Evolutionary conservation across 1,139 yeast species (phyloP).

Genomic region (Nakaseomyces uthaithaninus): DNA sequence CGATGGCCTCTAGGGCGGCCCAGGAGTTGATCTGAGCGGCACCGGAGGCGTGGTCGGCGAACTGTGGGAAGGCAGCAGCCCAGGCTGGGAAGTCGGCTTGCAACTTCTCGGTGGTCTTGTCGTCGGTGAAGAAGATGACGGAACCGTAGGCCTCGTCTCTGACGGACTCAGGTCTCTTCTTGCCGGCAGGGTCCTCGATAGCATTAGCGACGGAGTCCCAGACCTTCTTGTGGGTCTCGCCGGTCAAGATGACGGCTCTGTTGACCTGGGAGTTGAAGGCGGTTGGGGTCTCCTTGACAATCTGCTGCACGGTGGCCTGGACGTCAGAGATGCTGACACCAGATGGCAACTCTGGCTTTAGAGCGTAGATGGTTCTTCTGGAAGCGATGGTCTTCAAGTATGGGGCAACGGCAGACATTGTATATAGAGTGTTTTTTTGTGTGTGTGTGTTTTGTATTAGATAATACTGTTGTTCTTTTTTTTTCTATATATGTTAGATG

Average conservation of each 20-base stretch:
- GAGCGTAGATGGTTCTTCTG: slow-evolving; percentile 36
- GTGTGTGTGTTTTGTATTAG: background rate
- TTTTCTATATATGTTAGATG: background rate
- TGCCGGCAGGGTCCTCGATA: slow-evolving; percentile 32
- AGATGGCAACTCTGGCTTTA: slow-evolving; percentile 35
- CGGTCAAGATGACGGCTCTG: slow-evolving; percentile 38
- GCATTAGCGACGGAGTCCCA: slow-evolving; percentile 36
- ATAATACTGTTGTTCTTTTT: background rate
- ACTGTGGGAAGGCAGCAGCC: slow-evolving; percentile 38
- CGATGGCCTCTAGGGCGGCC: slow-evolving; percentile 38
- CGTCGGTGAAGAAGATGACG: slow-evolving; percentile 40
- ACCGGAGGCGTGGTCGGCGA: slow-evolving; percentile 40
- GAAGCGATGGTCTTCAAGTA: slow-evolving; percentile 30
- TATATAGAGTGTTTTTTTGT: background rate
- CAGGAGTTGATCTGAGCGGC: slow-evolving; percentile 41
- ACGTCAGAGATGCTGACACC: slow-evolving; percentile 33
- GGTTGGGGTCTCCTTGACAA: slow-evolving; percentile 39
- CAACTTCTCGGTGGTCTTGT: slow-evolving; percentile 32
- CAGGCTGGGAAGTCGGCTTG: slow-evolving; percentile 37
- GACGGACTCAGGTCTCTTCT: slow-evolving; percentile 36
- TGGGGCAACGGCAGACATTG: slow-evolving; percentile 22
- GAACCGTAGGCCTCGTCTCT: slow-evolving; percentile 41
- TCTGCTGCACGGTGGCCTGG: slow-evolving; percentile 32
- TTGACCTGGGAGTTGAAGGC: slow-evolving; percentile 42
- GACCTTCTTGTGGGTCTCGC: slow-evolving; percentile 36